These are phyloP conservation scores for Penicillium canariense DNA, from an alignment of 495 filamentous ascomycete genomes.

Conservation along the genomic window DNA sequence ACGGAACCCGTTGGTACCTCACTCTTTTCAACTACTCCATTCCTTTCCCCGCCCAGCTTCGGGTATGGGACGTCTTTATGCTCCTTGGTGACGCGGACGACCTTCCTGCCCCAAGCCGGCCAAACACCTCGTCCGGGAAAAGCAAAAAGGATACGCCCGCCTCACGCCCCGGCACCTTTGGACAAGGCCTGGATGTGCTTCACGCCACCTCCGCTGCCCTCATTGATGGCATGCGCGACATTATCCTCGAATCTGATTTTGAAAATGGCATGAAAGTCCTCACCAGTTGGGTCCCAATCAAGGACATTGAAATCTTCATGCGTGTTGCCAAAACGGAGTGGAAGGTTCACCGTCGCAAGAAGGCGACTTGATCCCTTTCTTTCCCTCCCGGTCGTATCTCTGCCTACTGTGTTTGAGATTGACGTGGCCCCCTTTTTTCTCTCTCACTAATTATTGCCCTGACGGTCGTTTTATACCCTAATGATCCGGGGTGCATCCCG, in stretches of 20 bases:
- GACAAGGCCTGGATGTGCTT: constrained; percentile 77
- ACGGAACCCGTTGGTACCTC: constrained; percentile 95
- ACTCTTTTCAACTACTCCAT: constrained; percentile 98
- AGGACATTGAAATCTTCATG: constrained; percentile 94
- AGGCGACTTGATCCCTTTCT: constrained; percentile 16
- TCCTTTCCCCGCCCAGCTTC: constrained; percentile 93
- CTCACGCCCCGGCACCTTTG: constrained; percentile 43
- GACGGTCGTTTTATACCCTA: constrained; percentile 27
- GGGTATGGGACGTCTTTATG: constrained; percentile 99
- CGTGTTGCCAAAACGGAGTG: constrained; percentile 90
- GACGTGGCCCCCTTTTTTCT: background rate
- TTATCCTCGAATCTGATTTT: constrained; percentile 91
- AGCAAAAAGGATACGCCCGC: constrained; percentile 32
- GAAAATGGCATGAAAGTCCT: constrained; percentile 98
- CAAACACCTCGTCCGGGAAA: constrained; percentile 42
- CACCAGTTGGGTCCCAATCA: constrained; percentile 92
- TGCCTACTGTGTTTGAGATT: background rate
- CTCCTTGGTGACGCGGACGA: constrained; percentile 75
- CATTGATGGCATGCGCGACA: constrained; percentile 87
- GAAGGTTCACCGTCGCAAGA: constrained; percentile 65
- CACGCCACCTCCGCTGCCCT: constrained; percentile 89
- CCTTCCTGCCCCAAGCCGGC: constrained; percentile 7
- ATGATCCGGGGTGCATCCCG: constrained; percentile 20
- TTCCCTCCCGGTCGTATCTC: background rate
- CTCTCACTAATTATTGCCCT: constrained; percentile 10